phyloP scores from a whole-genome alignment of 257 asterid genomes.

The Solanum neorickii region DNA sequence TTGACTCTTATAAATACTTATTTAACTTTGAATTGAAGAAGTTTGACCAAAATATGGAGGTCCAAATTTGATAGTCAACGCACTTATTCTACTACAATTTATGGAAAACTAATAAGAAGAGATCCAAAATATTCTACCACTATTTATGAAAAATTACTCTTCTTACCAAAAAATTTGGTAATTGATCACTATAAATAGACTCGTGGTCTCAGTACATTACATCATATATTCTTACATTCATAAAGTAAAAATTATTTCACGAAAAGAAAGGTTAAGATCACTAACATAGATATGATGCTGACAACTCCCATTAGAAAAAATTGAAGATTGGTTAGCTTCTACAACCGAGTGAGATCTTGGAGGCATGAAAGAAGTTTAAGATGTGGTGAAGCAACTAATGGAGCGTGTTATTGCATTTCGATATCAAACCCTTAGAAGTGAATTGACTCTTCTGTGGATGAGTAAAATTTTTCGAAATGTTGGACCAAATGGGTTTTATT shows the following conservation, averaged over 20 bases:
- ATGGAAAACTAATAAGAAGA: too few species aligned
- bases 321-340: background rate
- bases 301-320: background rate
- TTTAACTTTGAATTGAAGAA: too few species aligned
- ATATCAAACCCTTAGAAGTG: background rate
- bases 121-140: too few species aligned
- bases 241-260: background rate
- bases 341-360: background rate
- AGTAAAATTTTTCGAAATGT: background rate
- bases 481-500: background rate
- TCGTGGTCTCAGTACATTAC: background rate
- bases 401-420: background rate
- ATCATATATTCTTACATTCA: background rate
- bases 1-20: too few species aligned
- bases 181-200: background rate
- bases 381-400: background rate
- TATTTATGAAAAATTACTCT: background rate
- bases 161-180: background rate
- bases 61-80: too few species aligned
- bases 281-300: too few species aligned
- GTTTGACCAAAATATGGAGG: too few species aligned
- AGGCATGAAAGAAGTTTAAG: background rate
- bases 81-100: too few species aligned
- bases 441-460: background rate
- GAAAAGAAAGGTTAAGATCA: background rate